Conservation (phyloP, 768 basidiomycete species). For the Megacollybia marginata region DNA sequence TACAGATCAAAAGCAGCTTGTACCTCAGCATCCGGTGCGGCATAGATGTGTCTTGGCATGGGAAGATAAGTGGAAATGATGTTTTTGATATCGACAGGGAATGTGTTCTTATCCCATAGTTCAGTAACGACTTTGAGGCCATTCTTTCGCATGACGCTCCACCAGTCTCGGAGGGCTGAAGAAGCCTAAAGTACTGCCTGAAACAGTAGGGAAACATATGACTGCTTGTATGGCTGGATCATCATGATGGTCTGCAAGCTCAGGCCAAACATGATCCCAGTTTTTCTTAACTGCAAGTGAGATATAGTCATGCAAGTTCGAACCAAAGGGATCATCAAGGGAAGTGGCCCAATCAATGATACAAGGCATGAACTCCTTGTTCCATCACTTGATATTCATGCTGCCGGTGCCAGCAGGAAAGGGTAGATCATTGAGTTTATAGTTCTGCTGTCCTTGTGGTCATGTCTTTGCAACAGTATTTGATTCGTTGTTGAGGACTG, state of each 20-base stretch:
- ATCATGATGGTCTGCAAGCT: neutral
- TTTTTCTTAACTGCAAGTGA: neutral
- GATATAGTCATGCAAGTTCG: neutral
- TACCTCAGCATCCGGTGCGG: too few species aligned
- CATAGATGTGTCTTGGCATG: too few species aligned
- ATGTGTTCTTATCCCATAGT: too few species aligned
- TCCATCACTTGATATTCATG: neutral
- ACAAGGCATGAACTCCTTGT: neutral
- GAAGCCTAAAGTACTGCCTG: slow-evolving; percentile 1
- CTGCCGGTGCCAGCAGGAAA: neutral
- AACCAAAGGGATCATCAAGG: neutral
- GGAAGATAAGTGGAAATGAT: too few species aligned
- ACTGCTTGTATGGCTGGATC: slow-evolving; percentile 2
- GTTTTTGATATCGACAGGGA: too few species aligned
- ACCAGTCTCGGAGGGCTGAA: neutral
- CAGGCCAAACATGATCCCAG: neutral
- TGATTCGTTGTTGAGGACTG: too few species aligned
- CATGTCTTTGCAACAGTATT: too few species aligned
- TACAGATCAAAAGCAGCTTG: too few species aligned
- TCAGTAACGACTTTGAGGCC: neutral
- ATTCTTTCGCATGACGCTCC: neutral
- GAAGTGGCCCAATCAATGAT: neutral
- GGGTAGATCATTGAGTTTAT: too few species aligned
- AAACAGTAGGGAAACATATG: neutral
- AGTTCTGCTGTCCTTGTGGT: too few species aligned